Evolutionary conservation across 1,284 basidiomycete genomes (phyloP), one percentile per base, ranked within the genome.

Genomic region (Irpex sp.): DNA sequence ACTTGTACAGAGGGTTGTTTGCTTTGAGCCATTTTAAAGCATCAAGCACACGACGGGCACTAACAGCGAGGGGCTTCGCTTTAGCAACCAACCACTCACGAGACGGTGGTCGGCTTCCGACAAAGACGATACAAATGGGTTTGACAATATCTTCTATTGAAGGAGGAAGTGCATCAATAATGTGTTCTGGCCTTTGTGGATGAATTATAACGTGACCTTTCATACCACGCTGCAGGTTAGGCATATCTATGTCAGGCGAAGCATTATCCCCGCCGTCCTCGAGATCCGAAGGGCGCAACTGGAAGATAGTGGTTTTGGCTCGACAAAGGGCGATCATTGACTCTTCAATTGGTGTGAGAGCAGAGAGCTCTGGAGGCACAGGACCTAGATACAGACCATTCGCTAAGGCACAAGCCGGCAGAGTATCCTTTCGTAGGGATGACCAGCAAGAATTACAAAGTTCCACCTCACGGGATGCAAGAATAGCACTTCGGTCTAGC

Each of bases 191-290:
- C 4, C 65, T 55, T 61, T 78, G 76, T 1, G 76, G 77, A 65
- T 72, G 76, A 6, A 77, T 67, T 19, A 80, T 74, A 11, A 76
- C 68, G 65, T 79, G 71, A 0, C 78, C 78, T 63, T 68, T 69
- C 6, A 76, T 19, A 5, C 70, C 77, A 6, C 70, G 62, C 62
- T 78, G 77, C 0, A 5, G 13, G 13, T 39, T 39, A 6, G 37
- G 37, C 54, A 54, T 21, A 62, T 37, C 61, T n/a, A n/a, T n/a
- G n/a, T n/a, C n/a, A 8, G 63, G 60, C 68, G 37, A n/a, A 5
- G 13, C n/a, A n/a, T n/a, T n/a, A n/a, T n/a, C n/a, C n/a, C n/a
- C n/a, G n/a, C 11, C 11, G 37, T 39, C 37, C 5, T 39, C 37
- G 37, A 6, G 6, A 39, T 39, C 37, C 6, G 13, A 5, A 39